Evolutionary conservation across 2,329 filamentous ascomycete genomes (phyloP).

Genomic region (Scedosporium apiospermum): DNA sequence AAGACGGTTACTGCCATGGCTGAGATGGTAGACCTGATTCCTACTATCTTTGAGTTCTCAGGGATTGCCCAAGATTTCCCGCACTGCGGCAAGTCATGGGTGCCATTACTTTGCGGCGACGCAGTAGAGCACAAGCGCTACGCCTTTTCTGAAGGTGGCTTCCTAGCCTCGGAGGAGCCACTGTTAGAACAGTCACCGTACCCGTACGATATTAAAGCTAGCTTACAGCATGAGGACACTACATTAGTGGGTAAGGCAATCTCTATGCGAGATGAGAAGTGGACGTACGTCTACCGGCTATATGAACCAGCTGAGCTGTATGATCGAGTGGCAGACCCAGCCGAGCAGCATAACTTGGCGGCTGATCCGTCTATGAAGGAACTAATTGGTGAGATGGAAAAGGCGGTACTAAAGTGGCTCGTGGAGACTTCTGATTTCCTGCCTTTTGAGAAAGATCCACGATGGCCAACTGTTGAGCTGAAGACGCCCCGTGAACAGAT

Average conservation of each 20-base stretch:
- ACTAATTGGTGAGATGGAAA: conserved; percentile 17
- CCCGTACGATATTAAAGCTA: conserved; percentile 35
- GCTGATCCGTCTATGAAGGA: conserved; percentile 15
- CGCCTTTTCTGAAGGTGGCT: conserved; percentile 34
- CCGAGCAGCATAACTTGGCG: conserved; percentile 29
- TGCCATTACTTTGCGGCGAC: neutral
- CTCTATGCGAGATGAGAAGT: conserved; percentile 23
- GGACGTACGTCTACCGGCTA: conserved; percentile 31
- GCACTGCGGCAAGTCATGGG: neutral
- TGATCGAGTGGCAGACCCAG: conserved; percentile 22
- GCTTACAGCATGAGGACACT: conserved; percentile 34
- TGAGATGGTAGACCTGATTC: conserved; percentile 23
- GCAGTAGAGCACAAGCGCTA: conserved; percentile 24
- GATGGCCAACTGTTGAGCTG: too few species aligned
- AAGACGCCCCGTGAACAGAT: too few species aligned
- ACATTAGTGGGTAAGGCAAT: conserved; percentile 32
- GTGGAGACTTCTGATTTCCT: conserved; percentile 23
- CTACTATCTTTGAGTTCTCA: conserved; percentile 30
- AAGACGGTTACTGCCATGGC: conserved; percentile 16
- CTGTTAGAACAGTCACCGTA: conserved; percentile 31
- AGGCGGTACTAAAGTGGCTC: conserved; percentile 27
- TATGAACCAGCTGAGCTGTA: conserved; percentile 33
- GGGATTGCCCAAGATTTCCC: conserved; percentile 21
- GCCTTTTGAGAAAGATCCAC: conserved; percentile 14
- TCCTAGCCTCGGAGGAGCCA: conserved; percentile 32